phyloP scores from a whole-genome alignment of 164 flowering plant genomes.

The Cinnamomum chago region DNA sequence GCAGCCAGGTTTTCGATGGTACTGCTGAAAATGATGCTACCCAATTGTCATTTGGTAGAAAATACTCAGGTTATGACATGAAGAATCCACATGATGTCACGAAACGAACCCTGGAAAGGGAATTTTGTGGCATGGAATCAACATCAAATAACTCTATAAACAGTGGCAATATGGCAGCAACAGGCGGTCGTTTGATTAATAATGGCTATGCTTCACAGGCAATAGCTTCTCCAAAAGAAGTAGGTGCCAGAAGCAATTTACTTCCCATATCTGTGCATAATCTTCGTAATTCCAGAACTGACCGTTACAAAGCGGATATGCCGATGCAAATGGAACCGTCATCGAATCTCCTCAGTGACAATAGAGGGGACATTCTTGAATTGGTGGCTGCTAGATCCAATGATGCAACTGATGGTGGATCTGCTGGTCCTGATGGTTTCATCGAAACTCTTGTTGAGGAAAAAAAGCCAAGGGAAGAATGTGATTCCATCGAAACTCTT shows the following conservation, averaged over 20 bases:
- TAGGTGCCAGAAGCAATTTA: conserved; percentile 1
- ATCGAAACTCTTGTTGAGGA: conserved; percentile 7
- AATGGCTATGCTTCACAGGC: neutral
- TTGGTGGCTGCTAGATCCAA: neutral
- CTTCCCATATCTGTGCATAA: neutral
- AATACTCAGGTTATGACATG: neutral
- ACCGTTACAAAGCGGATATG: neutral
- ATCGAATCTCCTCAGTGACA: neutral
- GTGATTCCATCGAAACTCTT: conserved; percentile 2
- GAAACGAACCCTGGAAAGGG: neutral
- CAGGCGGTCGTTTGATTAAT: neutral
- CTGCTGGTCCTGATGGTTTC: neutral
- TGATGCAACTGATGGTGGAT: conserved; percentile 9
- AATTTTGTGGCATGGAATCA: neutral
- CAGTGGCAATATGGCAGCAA: neutral
- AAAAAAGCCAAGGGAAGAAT: neutral
- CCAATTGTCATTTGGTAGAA: neutral
- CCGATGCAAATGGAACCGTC: neutral
- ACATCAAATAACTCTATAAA: neutral
- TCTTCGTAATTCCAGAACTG: neutral
- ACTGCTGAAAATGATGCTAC: neutral
- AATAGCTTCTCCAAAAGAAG: neutral
- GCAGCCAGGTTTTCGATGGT: neutral
- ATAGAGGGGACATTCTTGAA: neutral
- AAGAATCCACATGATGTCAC: neutral